These are phyloP conservation scores for Xylaria longipes DNA, from an alignment of 495 filamentous ascomycete species.

Conservation along the genomic window DNA sequence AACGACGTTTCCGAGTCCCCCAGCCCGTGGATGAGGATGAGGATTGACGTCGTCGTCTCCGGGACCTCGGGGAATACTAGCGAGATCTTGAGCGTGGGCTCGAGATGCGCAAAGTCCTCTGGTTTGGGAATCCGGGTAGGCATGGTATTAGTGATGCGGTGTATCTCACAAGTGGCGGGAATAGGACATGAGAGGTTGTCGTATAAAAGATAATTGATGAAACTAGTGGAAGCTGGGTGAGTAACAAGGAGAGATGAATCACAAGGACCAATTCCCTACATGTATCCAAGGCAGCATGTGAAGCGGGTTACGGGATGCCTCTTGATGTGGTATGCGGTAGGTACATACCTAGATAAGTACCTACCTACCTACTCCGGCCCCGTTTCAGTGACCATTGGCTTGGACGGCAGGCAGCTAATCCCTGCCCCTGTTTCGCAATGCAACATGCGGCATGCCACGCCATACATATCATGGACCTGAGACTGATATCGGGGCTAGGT, in stretches of 20 bases:
- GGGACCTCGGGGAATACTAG: slow-evolving; percentile 47
- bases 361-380: not conserved
- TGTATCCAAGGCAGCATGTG: not conserved
- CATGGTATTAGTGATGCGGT: slow-evolving; percentile 25
- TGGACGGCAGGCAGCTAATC: not conserved
- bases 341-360: not conserved
- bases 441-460: slow-evolving; percentile 3
- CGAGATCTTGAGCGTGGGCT: slow-evolving; percentile 36
- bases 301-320: not conserved
- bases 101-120: slow-evolving; percentile 44
- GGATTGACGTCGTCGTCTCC: slow-evolving; percentile 69
- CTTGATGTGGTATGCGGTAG: not conserved
- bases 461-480: not conserved
- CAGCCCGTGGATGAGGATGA: slow-evolving; percentile 89
- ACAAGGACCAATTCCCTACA: not conserved
- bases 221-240: too few relatives aligned
- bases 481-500: not conserved
- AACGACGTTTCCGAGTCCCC: slow-evolving; percentile 79
- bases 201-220: not conserved
- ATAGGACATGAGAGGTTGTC: not conserved
- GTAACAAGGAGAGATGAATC: not conserved
- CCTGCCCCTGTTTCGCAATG: slow-evolving; percentile 14
- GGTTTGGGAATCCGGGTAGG: slow-evolving; percentile 47
- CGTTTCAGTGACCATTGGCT: too few relatives aligned
- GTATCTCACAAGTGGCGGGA: not conserved